Percentiles rank a stretch among this genome's conserved stretches.
phyloP scores from a whole-genome alignment of 108 stramenopile genomes.

The Nitzschia sp. region DNA sequence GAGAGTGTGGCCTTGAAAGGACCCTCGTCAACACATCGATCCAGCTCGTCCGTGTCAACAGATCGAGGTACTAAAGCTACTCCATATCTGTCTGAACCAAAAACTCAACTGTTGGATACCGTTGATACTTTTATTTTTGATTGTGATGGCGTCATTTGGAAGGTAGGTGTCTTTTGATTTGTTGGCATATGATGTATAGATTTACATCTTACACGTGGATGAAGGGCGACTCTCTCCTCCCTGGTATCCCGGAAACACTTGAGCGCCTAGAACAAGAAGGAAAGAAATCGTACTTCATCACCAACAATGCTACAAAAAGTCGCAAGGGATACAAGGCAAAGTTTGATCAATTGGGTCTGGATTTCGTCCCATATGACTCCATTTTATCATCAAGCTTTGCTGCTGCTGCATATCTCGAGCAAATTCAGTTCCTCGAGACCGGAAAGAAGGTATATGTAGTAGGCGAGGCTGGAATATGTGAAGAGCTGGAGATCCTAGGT shows the following conservation, averaged over 20 bases:
- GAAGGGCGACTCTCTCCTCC: conserved; percentile 89
- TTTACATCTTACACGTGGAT: no score
- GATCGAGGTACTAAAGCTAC: not conserved
- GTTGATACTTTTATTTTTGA: conserved; percentile 98
- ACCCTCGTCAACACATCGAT: no score
- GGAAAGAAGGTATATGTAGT: conserved; percentile 97
- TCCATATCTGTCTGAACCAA: conserved; percentile 54
- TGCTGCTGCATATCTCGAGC: conserved; percentile 96
- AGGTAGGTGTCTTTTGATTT: conserved; percentile 24
- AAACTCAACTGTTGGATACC: conserved; percentile 62
- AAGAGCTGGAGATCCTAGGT: conserved; percentile 93
- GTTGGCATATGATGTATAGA: not conserved
- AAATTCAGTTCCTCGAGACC: conserved; percentile 90
- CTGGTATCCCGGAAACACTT: conserved; percentile 90
- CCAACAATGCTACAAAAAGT: conserved; percentile 97
- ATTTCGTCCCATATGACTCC: conserved; percentile 84
- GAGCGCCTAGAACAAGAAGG: conserved; percentile 79
- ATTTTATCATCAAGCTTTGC: conserved; percentile 95
- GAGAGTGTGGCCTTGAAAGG: no score
- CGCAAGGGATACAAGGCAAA: conserved; percentile 92
- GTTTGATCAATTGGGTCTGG: conserved; percentile 87
- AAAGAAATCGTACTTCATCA: conserved; percentile 97
- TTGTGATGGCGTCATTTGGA: conserved; percentile 99
- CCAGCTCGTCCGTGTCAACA: not conserved
- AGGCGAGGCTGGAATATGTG: conserved; percentile 94